These are phyloP conservation scores for Backusella luteola DNA, from an alignment of 192 early-diverging fungal genomes.

Conservation along the genomic window DNA sequence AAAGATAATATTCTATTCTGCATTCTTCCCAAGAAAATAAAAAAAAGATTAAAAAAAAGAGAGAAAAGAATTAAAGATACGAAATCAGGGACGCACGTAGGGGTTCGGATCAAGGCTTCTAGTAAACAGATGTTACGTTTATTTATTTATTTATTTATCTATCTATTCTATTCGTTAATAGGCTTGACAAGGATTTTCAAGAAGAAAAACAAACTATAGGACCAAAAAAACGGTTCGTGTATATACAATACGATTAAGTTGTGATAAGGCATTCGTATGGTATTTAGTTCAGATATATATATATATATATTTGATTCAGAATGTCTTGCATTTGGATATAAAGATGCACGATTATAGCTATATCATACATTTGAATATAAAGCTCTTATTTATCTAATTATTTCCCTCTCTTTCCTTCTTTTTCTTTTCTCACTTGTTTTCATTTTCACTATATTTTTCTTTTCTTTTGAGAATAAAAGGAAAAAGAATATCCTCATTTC, in stretches of 20 bases:
- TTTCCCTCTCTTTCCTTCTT: not conserved
- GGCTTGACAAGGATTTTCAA: not conserved
- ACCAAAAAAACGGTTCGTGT: not conserved
- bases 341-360: not conserved
- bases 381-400: not conserved
- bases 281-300: not conserved
- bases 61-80: not conserved
- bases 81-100: not conserved
- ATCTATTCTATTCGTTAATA: not conserved
- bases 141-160: not conserved
- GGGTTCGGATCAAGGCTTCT: not conserved
- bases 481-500: not conserved
- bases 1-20: not conserved
- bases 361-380: not conserved
- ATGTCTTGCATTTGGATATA: slow-evolving; percentile 2
- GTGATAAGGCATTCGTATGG: not conserved
- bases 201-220: not conserved
- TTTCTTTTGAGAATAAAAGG: not conserved
- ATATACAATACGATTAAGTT: not conserved
- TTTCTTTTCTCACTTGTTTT: not conserved
- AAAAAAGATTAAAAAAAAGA: not conserved
- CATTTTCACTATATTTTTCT: not conserved
- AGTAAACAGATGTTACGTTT: not conserved
- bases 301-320: not conserved
- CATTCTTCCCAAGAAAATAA: not conserved